These are phyloP conservation scores for Lichtheimia corymbifera DNA, from an alignment of 371 early-diverging fungal species.

Conservation along the genomic window DNA sequence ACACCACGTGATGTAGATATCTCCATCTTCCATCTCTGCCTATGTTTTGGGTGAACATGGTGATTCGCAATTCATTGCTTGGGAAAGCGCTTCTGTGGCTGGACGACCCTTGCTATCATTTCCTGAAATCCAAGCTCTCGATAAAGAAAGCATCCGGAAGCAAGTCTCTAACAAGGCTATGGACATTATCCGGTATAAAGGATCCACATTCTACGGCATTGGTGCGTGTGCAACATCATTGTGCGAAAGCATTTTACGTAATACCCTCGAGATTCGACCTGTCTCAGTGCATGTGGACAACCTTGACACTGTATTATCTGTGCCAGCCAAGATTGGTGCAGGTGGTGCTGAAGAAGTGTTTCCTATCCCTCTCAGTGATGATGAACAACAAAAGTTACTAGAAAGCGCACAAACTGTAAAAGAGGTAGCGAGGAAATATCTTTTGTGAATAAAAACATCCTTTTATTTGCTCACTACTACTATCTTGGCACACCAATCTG, in stretches of 20 bases:
- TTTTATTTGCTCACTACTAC: too few species aligned
- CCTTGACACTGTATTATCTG: constrained; percentile 64
- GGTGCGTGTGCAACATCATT: constrained; percentile 78
- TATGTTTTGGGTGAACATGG: constrained; percentile 90
- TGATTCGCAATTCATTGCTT: constrained; percentile 82
- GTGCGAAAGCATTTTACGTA: constrained; percentile 64
- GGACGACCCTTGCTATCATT: constrained; percentile 72
- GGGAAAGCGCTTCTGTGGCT: constrained; percentile 75
- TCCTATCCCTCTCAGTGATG: constrained; percentile 58
- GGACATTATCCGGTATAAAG: constrained; percentile 83
- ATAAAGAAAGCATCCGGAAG: constrained; percentile 52
- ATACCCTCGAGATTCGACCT: constrained; percentile 67
- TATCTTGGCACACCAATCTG: constrained; percentile 12
- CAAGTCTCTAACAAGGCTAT: constrained; percentile 75
- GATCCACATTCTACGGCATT: constrained; percentile 87
- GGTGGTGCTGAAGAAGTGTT: constrained; percentile 67
- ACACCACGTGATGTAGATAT: constrained; percentile 20
- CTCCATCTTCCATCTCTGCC: constrained; percentile 74
- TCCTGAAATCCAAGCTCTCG: constrained; percentile 56
- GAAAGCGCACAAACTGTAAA: constrained; percentile 26
- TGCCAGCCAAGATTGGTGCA: constrained; percentile 73
- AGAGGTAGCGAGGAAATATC: background rate
- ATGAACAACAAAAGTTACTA: constrained; percentile 57
- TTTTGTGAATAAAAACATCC: too few species aligned
- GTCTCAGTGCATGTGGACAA: constrained; percentile 65